A percentile compares a stretch with the other conserved stretches of the same genome.
These are phyloP conservation scores for Mycena belliarum DNA, from an alignment of 768 basidiomycete genomes.

Conservation along the genomic window DNA sequence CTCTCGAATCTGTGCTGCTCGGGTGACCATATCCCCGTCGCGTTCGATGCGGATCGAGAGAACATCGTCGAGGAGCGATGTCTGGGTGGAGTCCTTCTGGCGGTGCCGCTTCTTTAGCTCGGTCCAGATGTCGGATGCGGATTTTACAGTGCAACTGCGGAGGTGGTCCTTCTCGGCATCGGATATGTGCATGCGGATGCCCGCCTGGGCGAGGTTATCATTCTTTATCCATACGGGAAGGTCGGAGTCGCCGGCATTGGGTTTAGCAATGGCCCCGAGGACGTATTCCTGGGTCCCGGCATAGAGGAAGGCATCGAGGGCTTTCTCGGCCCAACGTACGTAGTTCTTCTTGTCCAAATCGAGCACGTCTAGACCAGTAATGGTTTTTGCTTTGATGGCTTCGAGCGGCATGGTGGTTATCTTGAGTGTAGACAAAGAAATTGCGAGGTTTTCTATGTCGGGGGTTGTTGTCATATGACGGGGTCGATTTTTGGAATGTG, in stretches of 20 bases:
- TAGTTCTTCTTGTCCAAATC: background rate
- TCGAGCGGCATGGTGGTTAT: slow-evolving; percentile 1
- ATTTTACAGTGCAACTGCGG: background rate
- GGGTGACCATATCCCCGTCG: background rate
- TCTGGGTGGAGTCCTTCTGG: slow-evolving; percentile 21
- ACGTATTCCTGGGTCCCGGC: background rate
- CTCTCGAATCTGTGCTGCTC: slow-evolving; percentile 3
- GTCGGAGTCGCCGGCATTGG: background rate
- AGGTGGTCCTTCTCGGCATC: background rate
- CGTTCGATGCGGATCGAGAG: slow-evolving; percentile 8
- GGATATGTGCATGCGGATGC: background rate
- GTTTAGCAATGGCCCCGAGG: background rate
- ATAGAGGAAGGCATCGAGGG: background rate
- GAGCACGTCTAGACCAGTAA: background rate
- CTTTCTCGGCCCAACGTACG: background rate
- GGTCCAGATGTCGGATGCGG: slow-evolving; percentile 8
- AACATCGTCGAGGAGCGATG: slow-evolving; percentile 21
- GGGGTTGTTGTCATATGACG: too few relatives aligned
- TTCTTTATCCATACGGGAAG: slow-evolving; percentile 1
- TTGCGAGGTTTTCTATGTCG: too few relatives aligned
- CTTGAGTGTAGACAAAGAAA: too few relatives aligned
- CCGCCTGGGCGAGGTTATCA: background rate
- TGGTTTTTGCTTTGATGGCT: background rate
- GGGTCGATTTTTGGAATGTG: background rate
- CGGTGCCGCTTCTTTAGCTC: slow-evolving; percentile 17